Conservation (phyloP, 345 rosid species). For the Clarkia xantiana region DNA sequence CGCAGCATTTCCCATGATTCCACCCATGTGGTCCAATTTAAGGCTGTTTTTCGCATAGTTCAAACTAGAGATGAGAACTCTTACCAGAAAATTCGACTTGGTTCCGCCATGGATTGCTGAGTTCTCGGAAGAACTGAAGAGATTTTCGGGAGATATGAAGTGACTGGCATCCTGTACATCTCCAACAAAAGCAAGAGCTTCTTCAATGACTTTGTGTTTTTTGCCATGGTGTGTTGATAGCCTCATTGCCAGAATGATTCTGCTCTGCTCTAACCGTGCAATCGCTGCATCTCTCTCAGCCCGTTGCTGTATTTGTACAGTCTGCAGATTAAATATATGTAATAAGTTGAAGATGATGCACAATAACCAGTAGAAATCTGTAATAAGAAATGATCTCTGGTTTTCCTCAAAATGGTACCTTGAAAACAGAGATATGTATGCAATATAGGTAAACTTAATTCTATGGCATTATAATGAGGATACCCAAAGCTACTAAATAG, state of each 20-base stretch:
- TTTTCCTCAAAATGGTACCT: too few relatives aligned
- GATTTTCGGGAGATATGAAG: conserved; percentile 46
- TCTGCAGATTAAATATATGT: conserved; percentile 22
- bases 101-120: conserved; percentile 1
- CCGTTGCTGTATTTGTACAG: conserved; percentile 64
- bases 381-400: too few relatives aligned
- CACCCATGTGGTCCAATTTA: conserved; percentile 44
- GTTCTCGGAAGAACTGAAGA: conserved; percentile 23
- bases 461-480: too few relatives aligned
- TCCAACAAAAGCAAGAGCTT: conserved; percentile 77
- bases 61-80: conserved; percentile 37
- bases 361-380: too few relatives aligned
- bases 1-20: conserved; percentile 68
- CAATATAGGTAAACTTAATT: too few relatives aligned
- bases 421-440: too few relatives aligned
- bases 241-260: conserved; percentile 71
- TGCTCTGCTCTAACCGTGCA: conserved; percentile 78
- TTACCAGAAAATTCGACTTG: conserved; percentile 29
- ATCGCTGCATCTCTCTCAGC: conserved; percentile 90
- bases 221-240: conserved; percentile 75
- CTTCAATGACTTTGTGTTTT: conserved; percentile 74
- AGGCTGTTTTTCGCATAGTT: conserved; percentile 44
- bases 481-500: too few relatives aligned
- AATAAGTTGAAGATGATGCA: neutral
- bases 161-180: conserved; percentile 33